Base-by-base conservation (phyloP, 768 basidiomycete species). In the Trametes villosa region DNA sequence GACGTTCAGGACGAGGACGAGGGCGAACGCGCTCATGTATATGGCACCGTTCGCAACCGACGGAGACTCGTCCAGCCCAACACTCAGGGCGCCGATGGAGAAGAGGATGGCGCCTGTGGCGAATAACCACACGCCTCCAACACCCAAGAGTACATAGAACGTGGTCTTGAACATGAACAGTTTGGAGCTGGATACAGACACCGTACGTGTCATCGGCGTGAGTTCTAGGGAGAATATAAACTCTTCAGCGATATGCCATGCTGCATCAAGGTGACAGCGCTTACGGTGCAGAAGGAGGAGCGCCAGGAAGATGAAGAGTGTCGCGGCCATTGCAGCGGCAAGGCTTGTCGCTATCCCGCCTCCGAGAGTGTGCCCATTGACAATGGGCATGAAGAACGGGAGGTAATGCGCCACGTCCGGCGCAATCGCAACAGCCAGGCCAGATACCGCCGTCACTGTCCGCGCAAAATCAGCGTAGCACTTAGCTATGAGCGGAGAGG, bases 391-490 rank as follows among this genome's bases (percentile, higher is more conserved):
- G 56, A 93, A 74, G 75, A 93, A 89, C 0, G 84, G 79, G 15
- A 93, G 69, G 66, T 85, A 88, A 73, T 91, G 86, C 0, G 85
- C 83, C 57, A 90, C 83, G 65, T 90, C 84, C 3, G 92, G 91
- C 0, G 88, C 85, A n/a, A 81, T 79, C 41, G 85, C 80, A 20
- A 92, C 75, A 7, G 83, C 81, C 41, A 94, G 78, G 2, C 88
- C 90, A 22, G 85, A 79, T 18, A 85, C 86, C 41, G 89, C 89
- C 4, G 87, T 83, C 59, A 92, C 91, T 92, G 64, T 26, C 30
- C 51, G 60, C 46, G 20, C 57, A 38, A 36, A 48, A 42, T 49
- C n/a, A 49, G n/a, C 15, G 5, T 22, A 44, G 26, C 42, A 6
- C 18, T 47, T 6, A 27, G 27, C 63, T 17, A 51, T 22, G 27